Evolutionary conservation across 768 basidiomycete species (phyloP).

Genomic region (Boletus speciosus): DNA sequence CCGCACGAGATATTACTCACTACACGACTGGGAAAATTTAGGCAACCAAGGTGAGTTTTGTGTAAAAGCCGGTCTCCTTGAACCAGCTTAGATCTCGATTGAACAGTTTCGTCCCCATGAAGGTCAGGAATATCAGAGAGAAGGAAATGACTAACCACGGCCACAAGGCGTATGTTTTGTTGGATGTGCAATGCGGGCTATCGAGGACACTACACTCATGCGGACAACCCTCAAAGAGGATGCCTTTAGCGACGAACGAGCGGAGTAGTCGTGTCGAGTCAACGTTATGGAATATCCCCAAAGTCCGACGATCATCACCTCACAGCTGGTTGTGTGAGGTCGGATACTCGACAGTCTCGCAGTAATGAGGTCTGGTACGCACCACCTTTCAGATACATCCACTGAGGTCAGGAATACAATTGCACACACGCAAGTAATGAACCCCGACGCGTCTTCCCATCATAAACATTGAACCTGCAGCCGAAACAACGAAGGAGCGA

Average conservation of each 20-base stretch:
- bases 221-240: constrained; percentile 17
- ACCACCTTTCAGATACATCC: constrained; percentile 18
- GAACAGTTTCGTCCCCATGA: constrained; percentile 6
- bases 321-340: constrained; percentile 2
- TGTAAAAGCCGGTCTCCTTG: neutral
- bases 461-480: constrained; percentile 14
- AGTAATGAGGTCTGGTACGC: neutral
- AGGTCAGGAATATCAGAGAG: constrained; percentile 5
- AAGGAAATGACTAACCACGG: constrained; percentile 7
- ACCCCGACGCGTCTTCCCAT: constrained; percentile 24
- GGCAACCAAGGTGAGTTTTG: constrained; percentile 1
- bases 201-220: constrained; percentile 19
- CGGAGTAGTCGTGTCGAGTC: neutral
- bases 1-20: constrained; percentile 19
- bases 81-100: constrained; percentile 6
- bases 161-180: constrained; percentile 8
- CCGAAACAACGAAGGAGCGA: constrained; percentile 20
- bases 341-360: neutral
- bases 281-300: constrained; percentile 10
- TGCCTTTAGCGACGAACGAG: neutral
- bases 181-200: constrained; percentile 18
- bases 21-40: constrained; percentile 8
- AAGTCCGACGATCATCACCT: constrained; percentile 3
- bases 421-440: constrained; percentile 6
- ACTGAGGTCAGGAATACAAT: constrained; percentile 6